Conservation (phyloP, 352 stramenopile genomes). For the Phytopythium litorale region DNA sequence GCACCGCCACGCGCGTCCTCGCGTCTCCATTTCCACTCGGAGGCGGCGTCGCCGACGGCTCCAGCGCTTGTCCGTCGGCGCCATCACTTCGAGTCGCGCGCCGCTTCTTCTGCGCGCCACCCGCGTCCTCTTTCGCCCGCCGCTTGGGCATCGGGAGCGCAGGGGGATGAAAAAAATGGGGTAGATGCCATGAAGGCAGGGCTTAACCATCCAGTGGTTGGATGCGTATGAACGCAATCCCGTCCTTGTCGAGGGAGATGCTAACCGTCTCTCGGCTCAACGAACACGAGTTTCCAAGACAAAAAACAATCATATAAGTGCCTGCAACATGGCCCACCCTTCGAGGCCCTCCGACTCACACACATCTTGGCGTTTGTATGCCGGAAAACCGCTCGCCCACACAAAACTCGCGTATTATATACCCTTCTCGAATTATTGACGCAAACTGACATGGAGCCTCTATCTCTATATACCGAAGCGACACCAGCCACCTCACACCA, state of each 20-base stretch:
- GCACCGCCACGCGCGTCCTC: conserved; percentile 60
- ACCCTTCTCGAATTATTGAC: not conserved
- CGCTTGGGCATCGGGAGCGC: not conserved
- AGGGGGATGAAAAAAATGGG: conserved; percentile 52
- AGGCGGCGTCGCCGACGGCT: too few species aligned
- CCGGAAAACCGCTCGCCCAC: not conserved
- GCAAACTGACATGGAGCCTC: not conserved
- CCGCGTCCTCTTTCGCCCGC: not conserved
- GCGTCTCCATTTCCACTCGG: too few species aligned
- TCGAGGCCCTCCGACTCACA: conserved; percentile 21
- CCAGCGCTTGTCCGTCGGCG: conserved; percentile 16
- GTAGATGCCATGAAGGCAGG: conserved; percentile 68
- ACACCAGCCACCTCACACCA: conserved; percentile 5
- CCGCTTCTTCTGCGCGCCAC: not conserved
- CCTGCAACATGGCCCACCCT: conserved; percentile 13
- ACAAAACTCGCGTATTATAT: not conserved
- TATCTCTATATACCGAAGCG: not conserved
- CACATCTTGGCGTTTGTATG: conserved; percentile 22
- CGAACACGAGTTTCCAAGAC: conserved; percentile 61
- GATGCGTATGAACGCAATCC: conserved; percentile 83
- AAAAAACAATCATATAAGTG: conserved; percentile 9
- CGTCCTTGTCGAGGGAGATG: conserved; percentile 94
- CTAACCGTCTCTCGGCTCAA: conserved; percentile 94
- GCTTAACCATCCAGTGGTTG: conserved; percentile 83
- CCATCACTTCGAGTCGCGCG: conserved; percentile 3